Base-by-base conservation (phyloP, 768 basidiomycete species). In the Mycena leptocephala region DNA sequence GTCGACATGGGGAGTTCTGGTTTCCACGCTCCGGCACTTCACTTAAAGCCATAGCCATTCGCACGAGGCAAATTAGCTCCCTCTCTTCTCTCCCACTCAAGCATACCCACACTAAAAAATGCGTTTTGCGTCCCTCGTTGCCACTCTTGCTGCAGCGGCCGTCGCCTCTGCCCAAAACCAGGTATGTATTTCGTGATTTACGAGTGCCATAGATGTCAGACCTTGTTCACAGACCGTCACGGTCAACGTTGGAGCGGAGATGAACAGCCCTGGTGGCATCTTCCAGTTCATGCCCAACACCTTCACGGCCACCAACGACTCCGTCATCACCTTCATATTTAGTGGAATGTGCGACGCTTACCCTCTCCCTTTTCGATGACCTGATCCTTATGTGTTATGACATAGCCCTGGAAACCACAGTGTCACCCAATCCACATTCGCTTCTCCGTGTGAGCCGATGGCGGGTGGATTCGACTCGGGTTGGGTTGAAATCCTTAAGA, bases 391-490 rank as follows among this genome's bases (percentile, higher is more conserved):
- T 37, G 35, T n/a, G n/a, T n/a, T n/a, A n/a, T n/a, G n/a, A n/a
- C n/a, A n/a, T n/a, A n/a, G n/a, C n/a, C n/a, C n/a, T n/a, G 51
- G 66, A 9, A 67, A 67, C 37, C 66, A 67, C 66, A 67, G 66
- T 13, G 24, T 67, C 33, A 55, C 66, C 14, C 66, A 67, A 0
- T 53, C 65, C 10, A 13, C 35, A 13, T 62, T 39, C 10, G 24
- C 5, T 5, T 39, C 4, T 41, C 91, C 91, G 1, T 92, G 90
- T 76, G 80, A 85, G 70, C 89, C 88, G 14, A 10, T 86, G 51
- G 41, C 76, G 0, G 85, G 86, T n/a, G 91, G 91, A 18, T 91
- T 91, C 68, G 89, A 91, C 83, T 91, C 91, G 24, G 91, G 91
- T 32, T 90, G 84, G 84, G 82, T 91, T 46, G 37, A 62, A 16